Evolutionary conservation across 768 basidiomycete species (phyloP), one percentile per base, ranked within the genome.

Genomic region (Basidioascus undulatus): DNA sequence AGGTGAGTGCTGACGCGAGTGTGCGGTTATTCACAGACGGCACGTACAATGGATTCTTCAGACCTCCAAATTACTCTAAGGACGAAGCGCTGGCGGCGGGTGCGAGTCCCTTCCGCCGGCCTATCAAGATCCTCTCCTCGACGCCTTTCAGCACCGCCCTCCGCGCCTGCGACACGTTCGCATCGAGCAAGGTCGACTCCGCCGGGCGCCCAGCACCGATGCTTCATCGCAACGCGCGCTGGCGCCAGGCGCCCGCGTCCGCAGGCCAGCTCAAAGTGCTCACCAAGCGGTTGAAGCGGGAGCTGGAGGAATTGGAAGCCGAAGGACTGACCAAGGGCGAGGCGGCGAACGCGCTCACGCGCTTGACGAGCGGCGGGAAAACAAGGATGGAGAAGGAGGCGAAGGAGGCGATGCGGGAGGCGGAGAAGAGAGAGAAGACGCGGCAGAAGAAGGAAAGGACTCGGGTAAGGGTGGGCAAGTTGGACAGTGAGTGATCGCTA

Each of bases 281-380:
- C 31, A 48, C 51, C 7, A 73, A 69, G 48, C 62, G 72, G 27
- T 69, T 68, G 62, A 53, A 56, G 45, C 19, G 46, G 40, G 13
- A 32, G 36, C 21, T 47, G 47, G 37, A 35, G 47, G 21, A 31
- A 33, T n/a, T 18, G 12, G 24, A 24, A 10, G 53, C 71, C 5
- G 55, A 50, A 34, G 57, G 43, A 0, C 51, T 86, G 49, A 81
- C 70, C 1, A 82, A 79, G 55, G 82, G 82, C 3, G 66, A 77
- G 47, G 79, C 80, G 23, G 75, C 74, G 0, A 72, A 73, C 47
- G 71, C 83, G 34, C 76, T 86, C 45, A 71, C 71, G 19, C 71
- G 80, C 8, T 44, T 79, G 42, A 75, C 70, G 53, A 74, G 83
- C 50, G 81, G 80, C 20, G 76, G 37, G 19, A n/a, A 39, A 2